Conservation (phyloP, 257 asterid genomes). For the Nicotiana paniculata region DNA sequence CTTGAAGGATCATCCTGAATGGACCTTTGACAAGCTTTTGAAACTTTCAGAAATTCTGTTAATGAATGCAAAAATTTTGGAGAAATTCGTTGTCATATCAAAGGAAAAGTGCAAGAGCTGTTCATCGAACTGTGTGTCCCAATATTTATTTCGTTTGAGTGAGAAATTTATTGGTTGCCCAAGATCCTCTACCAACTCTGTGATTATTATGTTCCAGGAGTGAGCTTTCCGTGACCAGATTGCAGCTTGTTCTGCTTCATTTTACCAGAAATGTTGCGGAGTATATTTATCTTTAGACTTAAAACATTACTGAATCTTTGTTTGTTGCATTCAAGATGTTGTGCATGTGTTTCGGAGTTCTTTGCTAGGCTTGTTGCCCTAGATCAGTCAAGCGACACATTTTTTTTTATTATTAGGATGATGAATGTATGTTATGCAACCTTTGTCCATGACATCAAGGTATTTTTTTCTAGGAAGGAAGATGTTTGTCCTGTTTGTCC, state of each 20-base stretch:
- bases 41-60: background rate
- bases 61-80: background rate
- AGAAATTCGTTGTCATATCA: background rate
- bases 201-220: background rate
- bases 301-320: background rate
- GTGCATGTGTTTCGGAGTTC: background rate
- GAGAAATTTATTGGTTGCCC: background rate
- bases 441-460: background rate
- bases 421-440: background rate
- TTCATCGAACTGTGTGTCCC: background rate
- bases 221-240: background rate
- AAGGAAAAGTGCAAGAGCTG: background rate
- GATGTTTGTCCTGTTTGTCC: background rate
- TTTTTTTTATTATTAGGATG: background rate
- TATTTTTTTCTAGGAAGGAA: background rate
- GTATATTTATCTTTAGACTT: too few relatives aligned
- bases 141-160: background rate
- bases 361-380: background rate
- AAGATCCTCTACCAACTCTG: background rate
- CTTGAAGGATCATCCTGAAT: background rate
- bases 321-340: background rate
- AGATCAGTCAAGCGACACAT: background rate
- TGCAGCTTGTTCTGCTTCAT: background rate
- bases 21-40: background rate
- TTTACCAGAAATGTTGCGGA: too few relatives aligned